Percentiles rank a stretch among this genome's conserved stretches.
Evolutionary conservation across 2,329 filamentous ascomycete genomes (phyloP).

Genomic region (Cladorrhinum sp.): DNA sequence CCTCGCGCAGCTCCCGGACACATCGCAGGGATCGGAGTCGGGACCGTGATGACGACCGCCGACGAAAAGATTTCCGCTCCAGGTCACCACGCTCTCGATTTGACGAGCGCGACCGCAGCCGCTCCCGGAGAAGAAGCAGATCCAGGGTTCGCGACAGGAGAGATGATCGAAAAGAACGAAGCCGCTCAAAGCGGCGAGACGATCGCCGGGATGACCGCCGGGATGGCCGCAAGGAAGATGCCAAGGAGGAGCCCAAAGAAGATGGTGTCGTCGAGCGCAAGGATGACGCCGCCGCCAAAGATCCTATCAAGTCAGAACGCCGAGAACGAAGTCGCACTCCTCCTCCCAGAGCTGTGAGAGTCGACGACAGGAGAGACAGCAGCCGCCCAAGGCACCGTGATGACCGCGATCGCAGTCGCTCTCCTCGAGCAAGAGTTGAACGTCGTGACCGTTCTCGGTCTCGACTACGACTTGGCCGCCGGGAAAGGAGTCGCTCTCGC

Average conservation of each 20-base stretch:
- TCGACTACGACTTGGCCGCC: constrained; percentile 27
- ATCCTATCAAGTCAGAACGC: constrained; percentile 24
- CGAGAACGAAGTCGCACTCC: constrained; percentile 33
- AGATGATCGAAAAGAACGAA: constrained; percentile 30
- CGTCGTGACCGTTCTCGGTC: constrained; percentile 31
- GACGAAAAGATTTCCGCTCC: constrained; percentile 27
- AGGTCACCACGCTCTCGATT: constrained; percentile 23
- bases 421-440: constrained; percentile 29
- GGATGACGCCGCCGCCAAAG: constrained; percentile 24
- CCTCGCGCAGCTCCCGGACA: constrained; percentile 26
- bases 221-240: constrained; percentile 32
- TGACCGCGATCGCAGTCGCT: constrained; percentile 28
- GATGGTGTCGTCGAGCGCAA: constrained; percentile 15
- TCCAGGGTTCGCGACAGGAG: constrained; percentile 29
- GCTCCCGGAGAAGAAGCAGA: constrained; percentile 29
- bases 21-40: constrained; percentile 31
- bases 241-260: constrained; percentile 4
- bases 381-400: constrained; percentile 28
- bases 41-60: constrained; percentile 32
- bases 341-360: constrained; percentile 26
- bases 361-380: constrained; percentile 27
- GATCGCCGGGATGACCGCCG: constrained; percentile 24
- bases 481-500: constrained; percentile 40
- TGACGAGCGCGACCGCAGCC: constrained; percentile 24
- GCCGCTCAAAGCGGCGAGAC: constrained; percentile 25